These are phyloP conservation scores for Beta corolliflora DNA, from an alignment of 179 eudicot genomes.

Conservation along the genomic window DNA sequence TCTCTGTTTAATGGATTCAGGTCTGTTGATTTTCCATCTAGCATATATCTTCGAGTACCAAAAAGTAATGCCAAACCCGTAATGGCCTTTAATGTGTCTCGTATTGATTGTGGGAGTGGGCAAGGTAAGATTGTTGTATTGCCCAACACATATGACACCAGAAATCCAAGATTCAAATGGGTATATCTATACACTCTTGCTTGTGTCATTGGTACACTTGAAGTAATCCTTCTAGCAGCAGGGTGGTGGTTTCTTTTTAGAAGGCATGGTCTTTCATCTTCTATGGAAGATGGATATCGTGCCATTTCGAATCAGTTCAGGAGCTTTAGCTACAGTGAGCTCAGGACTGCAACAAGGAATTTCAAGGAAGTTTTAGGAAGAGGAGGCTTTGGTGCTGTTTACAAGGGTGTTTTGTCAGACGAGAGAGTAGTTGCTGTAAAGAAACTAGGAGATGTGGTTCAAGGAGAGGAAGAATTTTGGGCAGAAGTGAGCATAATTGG, in stretches of 20 bases:
- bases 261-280: conserved; percentile 36
- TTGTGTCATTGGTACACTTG: conserved; percentile 42
- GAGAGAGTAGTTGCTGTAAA: conserved; percentile 54
- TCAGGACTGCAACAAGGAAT: conserved; percentile 41
- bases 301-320: conserved; percentile 55
- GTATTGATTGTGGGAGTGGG: conserved; percentile 27
- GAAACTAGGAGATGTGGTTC: conserved; percentile 43
- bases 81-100: conserved; percentile 21
- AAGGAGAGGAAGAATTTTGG: conserved; percentile 59
- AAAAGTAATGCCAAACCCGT: not conserved
- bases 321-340: conserved; percentile 50
- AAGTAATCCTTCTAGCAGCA: conserved; percentile 29
- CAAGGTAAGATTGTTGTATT: conserved; percentile 20
- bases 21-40: conserved; percentile 30
- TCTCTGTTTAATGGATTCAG: conserved; percentile 44
- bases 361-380: conserved; percentile 48
- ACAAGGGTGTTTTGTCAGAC: conserved; percentile 47
- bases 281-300: conserved; percentile 52
- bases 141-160: conserved; percentile 33
- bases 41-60: conserved; percentile 43
- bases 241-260: conserved; percentile 46
- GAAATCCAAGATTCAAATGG: conserved; percentile 38
- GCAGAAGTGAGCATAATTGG: conserved; percentile 63
- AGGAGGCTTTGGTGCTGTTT: conserved; percentile 57
- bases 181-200: conserved; percentile 45